A percentile compares a stretch with the other conserved stretches of the same genome.
These are phyloP conservation scores for Fomitopsis pulvina DNA, from an alignment of 768 basidiomycete species.

Conservation along the genomic window DNA sequence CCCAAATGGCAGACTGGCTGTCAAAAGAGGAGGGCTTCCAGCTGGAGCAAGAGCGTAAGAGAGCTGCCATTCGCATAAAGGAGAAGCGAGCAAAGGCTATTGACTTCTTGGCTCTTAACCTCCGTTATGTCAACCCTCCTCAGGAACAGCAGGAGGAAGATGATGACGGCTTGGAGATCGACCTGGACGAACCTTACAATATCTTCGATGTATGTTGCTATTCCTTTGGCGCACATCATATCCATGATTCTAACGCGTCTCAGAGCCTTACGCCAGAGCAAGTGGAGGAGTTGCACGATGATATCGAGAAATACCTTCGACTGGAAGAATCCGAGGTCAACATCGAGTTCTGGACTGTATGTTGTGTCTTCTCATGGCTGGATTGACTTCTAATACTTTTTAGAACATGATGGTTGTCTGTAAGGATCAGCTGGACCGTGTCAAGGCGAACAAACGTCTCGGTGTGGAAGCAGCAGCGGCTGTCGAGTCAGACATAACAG, in stretches of 20 bases:
- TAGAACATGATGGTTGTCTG: conserved; percentile 98
- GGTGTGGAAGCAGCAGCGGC: conserved; percentile 67
- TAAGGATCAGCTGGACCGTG: conserved; percentile 78
- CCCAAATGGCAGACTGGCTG: conserved; percentile 97
- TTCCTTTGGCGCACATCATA: not conserved
- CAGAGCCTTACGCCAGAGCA: conserved; percentile 84
- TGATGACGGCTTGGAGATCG: conserved; percentile 90
- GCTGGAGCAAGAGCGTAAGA: conserved; percentile 83
- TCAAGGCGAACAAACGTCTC: conserved; percentile 55
- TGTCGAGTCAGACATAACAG: conserved; percentile 81
- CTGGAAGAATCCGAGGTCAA: conserved; percentile 81
- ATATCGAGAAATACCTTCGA: conserved; percentile 87
- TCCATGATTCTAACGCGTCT: conserved; percentile 2
- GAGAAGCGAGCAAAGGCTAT: conserved; percentile 99
- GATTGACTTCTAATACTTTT: not conserved
- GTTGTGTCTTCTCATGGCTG: conserved; percentile 16
- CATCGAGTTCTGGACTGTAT: conserved; percentile 96
- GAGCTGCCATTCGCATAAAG: conserved; percentile 90
- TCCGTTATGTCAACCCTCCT: conserved; percentile 81
- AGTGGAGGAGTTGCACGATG: conserved; percentile 88
- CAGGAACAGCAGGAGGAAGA: conserved; percentile 61
- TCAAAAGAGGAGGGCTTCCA: conserved; percentile 97
- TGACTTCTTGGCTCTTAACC: conserved; percentile 93
- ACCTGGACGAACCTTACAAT: conserved; percentile 96
- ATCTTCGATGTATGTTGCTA: conserved; percentile 80